Percentiles rank a stretch among this genome's conserved stretches.
These are phyloP conservation scores for Candida koratica DNA, from an alignment of 805 yeast species.

Conservation along the genomic window DNA sequence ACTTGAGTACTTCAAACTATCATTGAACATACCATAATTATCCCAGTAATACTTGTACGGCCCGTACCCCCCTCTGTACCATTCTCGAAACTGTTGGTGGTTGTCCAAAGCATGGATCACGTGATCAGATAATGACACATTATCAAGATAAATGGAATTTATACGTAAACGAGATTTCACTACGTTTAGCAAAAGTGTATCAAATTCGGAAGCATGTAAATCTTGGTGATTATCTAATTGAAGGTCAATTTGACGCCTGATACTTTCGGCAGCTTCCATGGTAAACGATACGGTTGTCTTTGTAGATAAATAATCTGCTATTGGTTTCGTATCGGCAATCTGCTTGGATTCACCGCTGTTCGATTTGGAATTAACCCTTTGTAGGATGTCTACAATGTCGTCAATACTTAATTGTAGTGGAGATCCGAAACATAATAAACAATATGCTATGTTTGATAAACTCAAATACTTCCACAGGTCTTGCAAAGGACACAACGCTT, in stretches of 20 bases:
- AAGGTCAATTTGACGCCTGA: background rate
- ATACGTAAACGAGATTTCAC: slow-evolving; percentile 18
- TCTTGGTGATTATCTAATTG: background rate
- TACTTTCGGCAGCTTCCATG: slow-evolving; percentile 1
- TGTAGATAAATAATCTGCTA: slow-evolving; percentile 10
- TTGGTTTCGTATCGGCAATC: background rate
- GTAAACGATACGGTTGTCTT: slow-evolving; percentile 1
- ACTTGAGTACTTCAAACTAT: slow-evolving; percentile 13
- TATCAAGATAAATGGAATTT: slow-evolving; percentile 19
- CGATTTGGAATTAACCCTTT: background rate
- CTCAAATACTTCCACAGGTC: slow-evolving; percentile 1
- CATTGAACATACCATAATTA: slow-evolving; percentile 18
- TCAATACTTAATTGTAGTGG: slow-evolving; percentile 3
- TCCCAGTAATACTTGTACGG: slow-evolving; percentile 31
- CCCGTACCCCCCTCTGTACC: slow-evolving; percentile 26
- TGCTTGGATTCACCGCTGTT: background rate
- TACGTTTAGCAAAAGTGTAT: slow-evolving; percentile 14
- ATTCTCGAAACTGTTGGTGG: slow-evolving; percentile 19
- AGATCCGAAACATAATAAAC: slow-evolving; percentile 2
- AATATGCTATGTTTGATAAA: slow-evolving; percentile 1
- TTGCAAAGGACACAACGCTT: slow-evolving; percentile 3
- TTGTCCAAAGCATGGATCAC: slow-evolving; percentile 13
- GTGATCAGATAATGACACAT: slow-evolving; percentile 17
- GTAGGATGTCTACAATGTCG: background rate
- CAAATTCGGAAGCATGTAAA: background rate